phyloP scores from a whole-genome alignment of 2,329 filamentous ascomycete genomes.

The Dactylonectria macrodidyma region DNA sequence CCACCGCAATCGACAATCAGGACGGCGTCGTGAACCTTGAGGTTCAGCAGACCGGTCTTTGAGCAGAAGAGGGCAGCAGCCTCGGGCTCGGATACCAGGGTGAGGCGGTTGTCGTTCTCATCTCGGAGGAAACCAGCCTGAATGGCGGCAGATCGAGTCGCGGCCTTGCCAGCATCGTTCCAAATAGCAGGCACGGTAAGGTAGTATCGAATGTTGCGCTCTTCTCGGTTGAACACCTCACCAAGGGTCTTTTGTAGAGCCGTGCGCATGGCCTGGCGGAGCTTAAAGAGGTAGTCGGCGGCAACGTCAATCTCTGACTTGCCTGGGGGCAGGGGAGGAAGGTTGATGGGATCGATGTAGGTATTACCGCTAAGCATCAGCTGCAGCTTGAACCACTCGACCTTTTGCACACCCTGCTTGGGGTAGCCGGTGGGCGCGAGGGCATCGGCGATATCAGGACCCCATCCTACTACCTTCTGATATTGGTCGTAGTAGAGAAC shows the following conservation, averaged over 20 bases:
- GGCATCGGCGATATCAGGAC: slow-evolving; percentile 96
- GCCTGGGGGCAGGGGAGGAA: slow-evolving; percentile 95
- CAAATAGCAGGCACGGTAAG: slow-evolving; percentile 99
- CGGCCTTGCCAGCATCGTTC: slow-evolving; percentile 99
- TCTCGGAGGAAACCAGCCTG: slow-evolving; percentile 97
- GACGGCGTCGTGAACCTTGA: slow-evolving; percentile 99
- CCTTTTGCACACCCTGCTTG: slow-evolving; percentile 97
- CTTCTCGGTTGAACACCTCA: slow-evolving; percentile 97
- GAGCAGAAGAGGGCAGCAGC: slow-evolving; percentile 98
- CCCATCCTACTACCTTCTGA: slow-evolving; percentile 99
- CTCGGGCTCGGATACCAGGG: slow-evolving; percentile 95
- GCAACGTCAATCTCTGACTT: slow-evolving; percentile 99
- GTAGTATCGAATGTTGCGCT: slow-evolving; percentile 98
- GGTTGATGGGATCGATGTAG: slow-evolving; percentile 98
- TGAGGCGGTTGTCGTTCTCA: slow-evolving; percentile 97
- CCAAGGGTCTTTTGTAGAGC: slow-evolving; percentile 96
- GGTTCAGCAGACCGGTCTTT: slow-evolving; percentile 94
- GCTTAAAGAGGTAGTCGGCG: slow-evolving; percentile 99
- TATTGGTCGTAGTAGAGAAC: slow-evolving; percentile 99
- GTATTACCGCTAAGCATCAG: slow-evolving; percentile 99
- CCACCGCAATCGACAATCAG: slow-evolving; percentile 98
- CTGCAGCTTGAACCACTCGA: slow-evolving; percentile 99
- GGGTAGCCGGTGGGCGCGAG: slow-evolving; percentile 97
- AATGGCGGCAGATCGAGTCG: slow-evolving; percentile 94
- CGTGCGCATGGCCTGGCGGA: slow-evolving; percentile 96